phyloP scores from a whole-genome alignment of 805 yeast species.

The Ogataea degrootiae region DNA sequence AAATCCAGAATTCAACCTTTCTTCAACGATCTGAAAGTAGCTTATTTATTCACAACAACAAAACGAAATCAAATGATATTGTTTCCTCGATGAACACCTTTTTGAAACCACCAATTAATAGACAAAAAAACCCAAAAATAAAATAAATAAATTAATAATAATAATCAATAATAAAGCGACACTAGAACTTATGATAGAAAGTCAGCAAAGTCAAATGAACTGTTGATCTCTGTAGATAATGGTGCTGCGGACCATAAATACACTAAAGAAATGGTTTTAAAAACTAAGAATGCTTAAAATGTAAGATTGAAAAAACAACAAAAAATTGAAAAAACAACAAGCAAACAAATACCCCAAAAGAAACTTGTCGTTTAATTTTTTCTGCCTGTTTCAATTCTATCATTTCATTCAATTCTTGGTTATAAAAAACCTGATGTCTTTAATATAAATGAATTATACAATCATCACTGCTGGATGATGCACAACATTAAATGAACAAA shows the following conservation, averaged over 20 bases:
- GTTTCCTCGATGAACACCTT: too few species aligned
- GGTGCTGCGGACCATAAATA: constrained; percentile 36
- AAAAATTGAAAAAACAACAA: background rate
- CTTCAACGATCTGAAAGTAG: too few species aligned
- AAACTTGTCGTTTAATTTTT: background rate
- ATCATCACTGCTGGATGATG: constrained; percentile 39
- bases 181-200: constrained; percentile 13
- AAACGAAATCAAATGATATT: too few species aligned
- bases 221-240: constrained; percentile 27
- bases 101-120: background rate
- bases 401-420: background rate
- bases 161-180: background rate
- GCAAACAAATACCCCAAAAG: constrained; percentile 19
- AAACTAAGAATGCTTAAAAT: constrained; percentile 1
- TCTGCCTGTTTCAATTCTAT: background rate
- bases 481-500: constrained; percentile 34
- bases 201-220: constrained; percentile 31
- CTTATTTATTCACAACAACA: too few species aligned
- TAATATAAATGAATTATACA: constrained; percentile 8
- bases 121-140: background rate
- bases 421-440: constrained; percentile 1
- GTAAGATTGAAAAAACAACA: constrained; percentile 1
- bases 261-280: background rate
- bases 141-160: background rate
- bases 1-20: too few species aligned